A percentile compares a stretch with the other conserved stretches of the same genome.
Conservation (phyloP, 257 asterid species). For the Lavandula angustifolia region DNA sequence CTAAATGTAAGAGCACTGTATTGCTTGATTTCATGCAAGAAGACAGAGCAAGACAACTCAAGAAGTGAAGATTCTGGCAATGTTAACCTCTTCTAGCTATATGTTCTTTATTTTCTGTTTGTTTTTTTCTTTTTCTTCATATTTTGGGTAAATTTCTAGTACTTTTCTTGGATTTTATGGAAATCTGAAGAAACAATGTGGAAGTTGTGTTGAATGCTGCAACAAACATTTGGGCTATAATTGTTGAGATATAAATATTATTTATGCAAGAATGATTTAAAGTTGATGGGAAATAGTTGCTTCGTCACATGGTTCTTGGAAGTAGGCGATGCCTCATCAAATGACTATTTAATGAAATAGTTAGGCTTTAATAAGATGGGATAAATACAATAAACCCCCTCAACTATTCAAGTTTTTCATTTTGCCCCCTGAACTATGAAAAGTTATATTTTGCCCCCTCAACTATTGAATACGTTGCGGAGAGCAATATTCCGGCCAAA, state of each 20-base stretch:
- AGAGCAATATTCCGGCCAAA: too few species aligned
- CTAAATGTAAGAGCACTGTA: conserved; percentile 55
- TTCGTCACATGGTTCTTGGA: conserved; percentile 33
- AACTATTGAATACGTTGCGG: too few species aligned
- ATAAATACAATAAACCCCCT: too few species aligned
- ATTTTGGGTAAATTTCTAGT: neutral
- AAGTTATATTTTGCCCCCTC: too few species aligned
- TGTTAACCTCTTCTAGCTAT: neutral
- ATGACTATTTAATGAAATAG: conserved; percentile 24
- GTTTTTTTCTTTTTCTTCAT: too few species aligned
- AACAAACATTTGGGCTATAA: conserved; percentile 16
- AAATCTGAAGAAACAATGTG: neutral
- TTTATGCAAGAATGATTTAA: conserved; percentile 22
- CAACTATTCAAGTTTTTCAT: too few species aligned
- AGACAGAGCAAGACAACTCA: conserved; percentile 28
- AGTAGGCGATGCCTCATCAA: conserved; percentile 17
- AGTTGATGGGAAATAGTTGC: neutral
- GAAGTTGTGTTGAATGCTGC: conserved; percentile 20
- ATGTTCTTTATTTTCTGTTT: neutral
- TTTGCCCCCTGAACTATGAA: too few species aligned
- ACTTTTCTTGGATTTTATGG: neutral
- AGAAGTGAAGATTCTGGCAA: conserved; percentile 25
- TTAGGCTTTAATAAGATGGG: conserved; percentile 5
- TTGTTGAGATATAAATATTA: conserved; percentile 17
- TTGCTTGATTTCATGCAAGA: conserved; percentile 54